Percentiles rank a stretch among this genome's conserved stretches.
These are phyloP conservation scores for Fraxinus latifolia DNA, from an alignment of 305 asterid species.

Conservation along the genomic window DNA sequence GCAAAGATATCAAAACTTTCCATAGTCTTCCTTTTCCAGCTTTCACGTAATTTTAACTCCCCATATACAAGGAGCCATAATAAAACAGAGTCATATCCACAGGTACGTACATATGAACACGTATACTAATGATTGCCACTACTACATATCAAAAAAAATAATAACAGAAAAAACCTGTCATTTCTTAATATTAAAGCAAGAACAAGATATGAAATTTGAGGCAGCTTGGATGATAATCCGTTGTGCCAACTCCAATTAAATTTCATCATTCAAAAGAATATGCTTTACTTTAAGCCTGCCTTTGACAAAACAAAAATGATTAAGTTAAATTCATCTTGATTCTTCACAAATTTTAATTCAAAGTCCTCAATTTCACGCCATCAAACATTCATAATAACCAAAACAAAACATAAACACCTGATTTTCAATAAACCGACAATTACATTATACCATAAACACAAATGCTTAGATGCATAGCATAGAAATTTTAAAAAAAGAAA, in stretches of 20 bases:
- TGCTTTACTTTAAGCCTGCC: neutral
- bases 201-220: slow-evolving; percentile 1
- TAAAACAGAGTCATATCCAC: neutral
- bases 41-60: neutral
- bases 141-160: neutral
- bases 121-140: neutral
- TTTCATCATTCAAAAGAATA: slow-evolving; percentile 13
- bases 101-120: neutral
- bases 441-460: neutral
- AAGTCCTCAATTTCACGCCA: neutral
- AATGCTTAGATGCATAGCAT: slow-evolving; percentile 13
- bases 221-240: neutral
- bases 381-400: neutral
- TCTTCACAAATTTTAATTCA: neutral
- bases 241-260: slow-evolving; percentile 3
- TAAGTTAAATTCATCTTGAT: neutral
- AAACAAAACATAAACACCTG: neutral
- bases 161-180: neutral
- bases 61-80: neutral
- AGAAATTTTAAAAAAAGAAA: neutral
- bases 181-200: slow-evolving; percentile 1
- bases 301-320: neutral
- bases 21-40: neutral
- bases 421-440: neutral
- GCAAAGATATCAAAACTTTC: neutral